Base-by-base conservation (phyloP, 1,284 basidiomycete species). In the Jaminaea rosea region DNA sequence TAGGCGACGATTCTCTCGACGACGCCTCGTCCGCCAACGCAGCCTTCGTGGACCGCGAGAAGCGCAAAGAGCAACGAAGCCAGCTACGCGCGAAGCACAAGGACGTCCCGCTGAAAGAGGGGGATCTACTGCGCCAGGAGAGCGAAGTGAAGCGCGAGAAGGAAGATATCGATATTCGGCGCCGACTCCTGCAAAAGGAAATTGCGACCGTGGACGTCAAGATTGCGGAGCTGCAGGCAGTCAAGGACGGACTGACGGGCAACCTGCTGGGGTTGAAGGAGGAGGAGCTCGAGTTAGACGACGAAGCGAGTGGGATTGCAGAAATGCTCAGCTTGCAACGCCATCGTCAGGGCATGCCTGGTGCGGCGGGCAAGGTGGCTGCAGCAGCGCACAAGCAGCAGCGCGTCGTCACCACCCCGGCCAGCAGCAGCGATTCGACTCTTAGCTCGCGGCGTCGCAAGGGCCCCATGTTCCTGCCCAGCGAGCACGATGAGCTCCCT, bases 401-500 rank as follows among this genome's bases (percentile, higher is more conserved):
- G 39, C 21, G 11, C 2, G 49, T 26, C 17, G 52, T 52, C 2
- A 59, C 48, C 11, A 62, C 59, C 5, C 45, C 56, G 13, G 17
- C 31, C 2, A 47, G 49, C 24, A 55, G 58, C 26, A 29, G 60
- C 49, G 54, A 23, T 9, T 21, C 19, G 11, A 11, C 11, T 23
- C 19, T 11, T 5, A 17, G 56, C 50, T 63, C 62, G n/a, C 54
- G 69, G 41, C 52, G 66, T 17, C 52, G 59, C 26, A 62, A 64
- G 34, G 67, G 60, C 9, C 92, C 93, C 0, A 87, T 88, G 7
- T 98, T 99, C 79, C 76, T 99, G 54, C 93, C 93, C 1, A 93
- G 89, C 13, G 94, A 98, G 74, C 94, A 99, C 65, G 90, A 94
- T 66, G 90, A 96, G 52, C 79, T 99, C 50, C 94, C 93, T 4